Conservation (phyloP, 2,329 filamentous ascomycete species). For the Penicillium hordei region DNA sequence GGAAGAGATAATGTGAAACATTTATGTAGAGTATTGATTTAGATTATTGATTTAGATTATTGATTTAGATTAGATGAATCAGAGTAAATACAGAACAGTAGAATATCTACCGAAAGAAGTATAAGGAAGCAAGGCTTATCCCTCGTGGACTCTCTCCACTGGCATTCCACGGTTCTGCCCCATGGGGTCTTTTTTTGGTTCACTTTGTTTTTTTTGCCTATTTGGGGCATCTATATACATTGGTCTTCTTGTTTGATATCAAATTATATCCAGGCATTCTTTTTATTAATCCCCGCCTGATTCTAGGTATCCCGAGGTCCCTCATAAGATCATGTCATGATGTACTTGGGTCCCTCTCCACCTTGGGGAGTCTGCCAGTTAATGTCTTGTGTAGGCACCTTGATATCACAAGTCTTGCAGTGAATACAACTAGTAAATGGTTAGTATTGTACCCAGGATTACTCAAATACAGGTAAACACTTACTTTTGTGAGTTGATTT, state of each 20-base stretch:
- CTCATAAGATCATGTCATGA: slow-evolving; percentile 50
- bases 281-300: slow-evolving; percentile 6
- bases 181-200: slow-evolving; percentile 16
- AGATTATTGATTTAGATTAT: not conserved
- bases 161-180: slow-evolving; percentile 29
- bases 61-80: not conserved
- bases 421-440: slow-evolving; percentile 75
- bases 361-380: slow-evolving; percentile 96
- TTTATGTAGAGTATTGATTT: not conserved
- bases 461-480: slow-evolving; percentile 39
- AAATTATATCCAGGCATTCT: not conserved
- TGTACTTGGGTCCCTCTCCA: slow-evolving; percentile 71
- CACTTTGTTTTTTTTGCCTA: not conserved
- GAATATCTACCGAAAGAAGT: not conserved
- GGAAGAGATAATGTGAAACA: not conserved
- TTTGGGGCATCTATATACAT: slow-evolving; percentile 18
- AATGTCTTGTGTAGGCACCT: slow-evolving; percentile 94
- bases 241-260: not conserved
- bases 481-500: slow-evolving; percentile 97
- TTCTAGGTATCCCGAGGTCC: not conserved
- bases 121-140: slow-evolving; percentile 7
- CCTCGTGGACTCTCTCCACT: slow-evolving; percentile 25
- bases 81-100: not conserved
- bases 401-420: slow-evolving; percentile 99
- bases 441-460: slow-evolving; percentile 16